Evolutionary conservation across 495 filamentous ascomycete species (phyloP), one percentile per base, ranked within the genome.

Genomic region (Jackrogersella minutella): DNA sequence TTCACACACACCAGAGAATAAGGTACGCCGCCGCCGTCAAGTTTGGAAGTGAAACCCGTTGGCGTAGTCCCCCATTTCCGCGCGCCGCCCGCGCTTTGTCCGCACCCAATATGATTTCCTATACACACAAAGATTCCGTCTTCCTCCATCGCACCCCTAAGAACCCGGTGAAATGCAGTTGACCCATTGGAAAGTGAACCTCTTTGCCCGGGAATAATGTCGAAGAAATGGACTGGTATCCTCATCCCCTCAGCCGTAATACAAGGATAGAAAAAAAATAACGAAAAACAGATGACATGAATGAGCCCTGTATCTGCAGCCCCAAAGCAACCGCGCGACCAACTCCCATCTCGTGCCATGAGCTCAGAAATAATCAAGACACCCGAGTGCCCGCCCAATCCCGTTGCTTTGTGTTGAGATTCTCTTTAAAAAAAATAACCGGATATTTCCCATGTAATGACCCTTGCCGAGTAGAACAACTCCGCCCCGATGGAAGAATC

Each of bases 221-320:
- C n/a, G 59, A 64, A 53, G 44, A 63, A 69, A 69, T 58, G 61
- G 56, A 69, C 66, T 56, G 61, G 57, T 62, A 64, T 64, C 52
- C 55, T 65, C 49, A 46, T 54, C 53, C n/a, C 65, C 31, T 33
- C 34, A 53, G 50, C 66, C 66, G 66, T 69, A 69, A 59, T 69
- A 69, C 66, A 69, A 65, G 30, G 61, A 61, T 36, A 68, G 41
- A 69, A 55, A 51, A 52, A 50, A 43, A 58, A 54, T 58, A 39
- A 44, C 33, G 39, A 28, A 58, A 50, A 36, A 9, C 50, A 66
- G 26, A 58, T 59, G 46, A 66, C 59, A 74, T 70, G 59, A 71
- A 74, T 74, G 66, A 70, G 65, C 72, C 72, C 57, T 74, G 63
- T 74, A 74, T 74, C 73, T 74, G 72, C 72, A 74, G 66, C 69